Evolutionary conservation across 1,139 yeast species (phyloP).

Genomic region (Candida albicans): DNA sequence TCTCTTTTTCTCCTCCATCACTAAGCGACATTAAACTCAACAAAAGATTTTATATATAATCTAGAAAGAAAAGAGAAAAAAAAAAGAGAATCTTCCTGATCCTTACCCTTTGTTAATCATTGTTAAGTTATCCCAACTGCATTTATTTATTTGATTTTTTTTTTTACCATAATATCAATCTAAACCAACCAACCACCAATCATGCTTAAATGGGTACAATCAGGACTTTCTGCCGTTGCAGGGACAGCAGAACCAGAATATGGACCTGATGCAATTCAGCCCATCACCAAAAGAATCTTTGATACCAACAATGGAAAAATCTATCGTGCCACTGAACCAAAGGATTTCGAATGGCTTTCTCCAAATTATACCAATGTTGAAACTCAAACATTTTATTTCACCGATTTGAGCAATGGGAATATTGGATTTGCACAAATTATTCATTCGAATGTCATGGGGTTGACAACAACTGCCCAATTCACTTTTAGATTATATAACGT

Average conservation of each 20-base stretch:
- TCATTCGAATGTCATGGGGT: slow-evolving; percentile 87
- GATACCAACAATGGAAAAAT: slow-evolving; percentile 33
- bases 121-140: no score
- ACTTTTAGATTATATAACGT: slow-evolving; percentile 77
- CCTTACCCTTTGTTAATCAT: no score
- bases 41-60: no score
- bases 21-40: no score
- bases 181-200: not conserved
- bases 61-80: no score
- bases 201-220: slow-evolving; percentile 85
- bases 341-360: slow-evolving; percentile 72
- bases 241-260: slow-evolving; percentile 98
- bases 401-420: slow-evolving; percentile 59
- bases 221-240: slow-evolving; percentile 87
- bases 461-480: slow-evolving; percentile 91
- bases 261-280: slow-evolving; percentile 86
- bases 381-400: slow-evolving; percentile 89
- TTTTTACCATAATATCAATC: no score
- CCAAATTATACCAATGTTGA: slow-evolving; percentile 90
- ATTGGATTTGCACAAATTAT: slow-evolving; percentile 92
- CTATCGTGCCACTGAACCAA: slow-evolving; percentile 49
- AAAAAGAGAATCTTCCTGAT: no score
- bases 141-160: no score
- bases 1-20: no score
- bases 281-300: slow-evolving; percentile 65